These are phyloP conservation scores for Colletotrichum somersetense DNA, from an alignment of 2,329 filamentous ascomycete species.

Conservation along the genomic window DNA sequence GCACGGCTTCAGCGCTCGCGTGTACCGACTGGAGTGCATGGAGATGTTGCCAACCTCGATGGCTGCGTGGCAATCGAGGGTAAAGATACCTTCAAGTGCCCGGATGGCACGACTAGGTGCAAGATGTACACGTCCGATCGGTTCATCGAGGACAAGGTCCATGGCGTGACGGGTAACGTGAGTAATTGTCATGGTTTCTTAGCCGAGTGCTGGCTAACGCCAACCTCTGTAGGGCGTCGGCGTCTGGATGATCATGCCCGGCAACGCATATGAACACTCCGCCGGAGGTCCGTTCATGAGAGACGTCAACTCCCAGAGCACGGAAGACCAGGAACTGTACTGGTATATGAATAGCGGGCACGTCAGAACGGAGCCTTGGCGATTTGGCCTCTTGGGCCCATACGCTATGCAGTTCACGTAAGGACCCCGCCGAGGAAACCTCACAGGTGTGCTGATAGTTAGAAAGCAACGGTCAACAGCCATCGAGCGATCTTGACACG, in stretches of 20 bases:
- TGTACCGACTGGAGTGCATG: slow-evolving; percentile 45
- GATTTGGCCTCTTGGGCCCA: slow-evolving; percentile 70
- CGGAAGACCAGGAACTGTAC: slow-evolving; percentile 64
- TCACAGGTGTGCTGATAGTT: not conserved
- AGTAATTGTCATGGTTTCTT: slow-evolving; percentile 46
- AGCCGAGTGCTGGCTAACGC: slow-evolving; percentile 43
- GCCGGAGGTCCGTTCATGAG: slow-evolving; percentile 69
- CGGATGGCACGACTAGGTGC: slow-evolving; percentile 37
- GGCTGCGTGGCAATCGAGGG: slow-evolving; percentile 44
- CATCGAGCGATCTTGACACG: slow-evolving; percentile 59
- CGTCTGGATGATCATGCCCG: slow-evolving; percentile 63
- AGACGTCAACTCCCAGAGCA: slow-evolving; percentile 70
- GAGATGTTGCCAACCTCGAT: slow-evolving; percentile 43
- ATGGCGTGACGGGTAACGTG: slow-evolving; percentile 54
- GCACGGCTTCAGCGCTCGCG: slow-evolving; percentile 41
- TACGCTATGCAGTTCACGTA: slow-evolving; percentile 68
- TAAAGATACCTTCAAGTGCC: slow-evolving; percentile 43
- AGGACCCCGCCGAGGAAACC: not conserved
- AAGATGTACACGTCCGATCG: slow-evolving; percentile 65
- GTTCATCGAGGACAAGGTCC: slow-evolving; percentile 70
- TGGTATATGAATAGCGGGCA: slow-evolving; percentile 74
- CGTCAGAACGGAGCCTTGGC: slow-evolving; percentile 65
- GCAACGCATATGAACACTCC: slow-evolving; percentile 65
- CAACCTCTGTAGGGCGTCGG: slow-evolving; percentile 46
- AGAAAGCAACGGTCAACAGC: slow-evolving; percentile 59